Conservation (phyloP, 176 grass and related monocot genomes). For the barley (Hordeum vulgare) region DNA sequence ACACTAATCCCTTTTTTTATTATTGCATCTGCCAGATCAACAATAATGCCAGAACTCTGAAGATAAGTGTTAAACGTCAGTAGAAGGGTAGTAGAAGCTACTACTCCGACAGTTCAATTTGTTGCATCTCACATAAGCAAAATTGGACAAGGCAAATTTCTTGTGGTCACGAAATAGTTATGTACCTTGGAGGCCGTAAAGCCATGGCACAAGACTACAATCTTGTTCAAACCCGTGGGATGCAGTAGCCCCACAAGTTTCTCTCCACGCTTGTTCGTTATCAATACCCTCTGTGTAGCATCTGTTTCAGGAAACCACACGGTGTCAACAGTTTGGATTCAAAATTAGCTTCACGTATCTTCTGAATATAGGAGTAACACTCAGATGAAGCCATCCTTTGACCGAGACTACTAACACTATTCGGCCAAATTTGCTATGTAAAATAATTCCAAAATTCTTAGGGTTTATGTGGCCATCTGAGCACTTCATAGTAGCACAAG, state of each 20-base stretch:
- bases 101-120: neutral
- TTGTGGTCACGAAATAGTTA: neutral
- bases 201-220: slow-evolving; percentile 82
- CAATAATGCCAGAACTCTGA: slow-evolving; percentile 52
- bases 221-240: slow-evolving; percentile 49
- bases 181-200: slow-evolving; percentile 69
- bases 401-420: neutral
- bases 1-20: slow-evolving; percentile 51
- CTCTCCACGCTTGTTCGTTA: slow-evolving; percentile 70
- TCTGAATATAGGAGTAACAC: neutral
- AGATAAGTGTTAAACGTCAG: slow-evolving; percentile 2
- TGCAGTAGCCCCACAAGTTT: slow-evolving; percentile 68
- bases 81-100: neutral
- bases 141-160: neutral
- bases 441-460: neutral
- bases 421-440: neutral
- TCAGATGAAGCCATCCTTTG: neutral
- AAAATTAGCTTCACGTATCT: neutral
- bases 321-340: neutral
- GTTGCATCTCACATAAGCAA: neutral
- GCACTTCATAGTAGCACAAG: neutral
- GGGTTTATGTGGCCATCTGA: neutral
- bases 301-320: slow-evolving; percentile 20
- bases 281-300: slow-evolving; percentile 33
- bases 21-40: slow-evolving; percentile 56